Conservation (phyloP, 225 moss, liverwort and hornwort species). For the Antitrichia curtipendula region DNA sequence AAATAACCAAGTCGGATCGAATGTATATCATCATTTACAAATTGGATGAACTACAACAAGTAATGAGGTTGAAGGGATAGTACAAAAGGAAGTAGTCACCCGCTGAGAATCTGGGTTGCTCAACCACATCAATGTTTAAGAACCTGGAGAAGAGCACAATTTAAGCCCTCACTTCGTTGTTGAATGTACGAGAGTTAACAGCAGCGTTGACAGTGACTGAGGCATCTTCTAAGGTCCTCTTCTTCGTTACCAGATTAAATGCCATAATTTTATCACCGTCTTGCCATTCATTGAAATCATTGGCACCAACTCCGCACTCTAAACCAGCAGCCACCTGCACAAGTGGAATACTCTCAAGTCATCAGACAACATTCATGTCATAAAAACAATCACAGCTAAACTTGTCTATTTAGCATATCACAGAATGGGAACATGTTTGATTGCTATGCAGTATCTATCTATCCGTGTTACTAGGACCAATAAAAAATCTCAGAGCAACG, state of each 20-base stretch:
- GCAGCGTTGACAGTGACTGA: slow-evolving; percentile 47
- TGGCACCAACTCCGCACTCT: slow-evolving; percentile 81
- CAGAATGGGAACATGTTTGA: neutral
- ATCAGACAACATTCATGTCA: neutral
- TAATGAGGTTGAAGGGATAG: neutral
- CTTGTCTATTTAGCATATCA: neutral
- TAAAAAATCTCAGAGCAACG: neutral
- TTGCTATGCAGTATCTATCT: neutral
- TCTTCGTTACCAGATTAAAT: slow-evolving; percentile 67
- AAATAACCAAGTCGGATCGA: neutral
- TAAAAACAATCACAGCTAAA: neutral
- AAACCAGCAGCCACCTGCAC: slow-evolving; percentile 78
- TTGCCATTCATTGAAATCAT: slow-evolving; percentile 82
- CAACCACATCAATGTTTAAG: neutral
- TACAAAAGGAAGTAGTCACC: slow-evolving; percentile 13
- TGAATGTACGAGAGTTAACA: slow-evolving; percentile 16
- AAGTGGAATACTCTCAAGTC: neutral
- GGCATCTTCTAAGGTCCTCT: slow-evolving; percentile 88
- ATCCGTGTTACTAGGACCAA: neutral
- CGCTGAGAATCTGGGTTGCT: neutral
- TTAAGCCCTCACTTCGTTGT: slow-evolving; percentile 13
- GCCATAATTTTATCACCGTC: slow-evolving; percentile 70
- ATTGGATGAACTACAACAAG: slow-evolving; percentile 15
- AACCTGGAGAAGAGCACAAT: neutral
- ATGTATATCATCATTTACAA: slow-evolving; percentile 38